Evolutionary conservation across 1,284 basidiomycete genomes (phyloP).

Genomic region (Microbotryomycetes sp.): DNA sequence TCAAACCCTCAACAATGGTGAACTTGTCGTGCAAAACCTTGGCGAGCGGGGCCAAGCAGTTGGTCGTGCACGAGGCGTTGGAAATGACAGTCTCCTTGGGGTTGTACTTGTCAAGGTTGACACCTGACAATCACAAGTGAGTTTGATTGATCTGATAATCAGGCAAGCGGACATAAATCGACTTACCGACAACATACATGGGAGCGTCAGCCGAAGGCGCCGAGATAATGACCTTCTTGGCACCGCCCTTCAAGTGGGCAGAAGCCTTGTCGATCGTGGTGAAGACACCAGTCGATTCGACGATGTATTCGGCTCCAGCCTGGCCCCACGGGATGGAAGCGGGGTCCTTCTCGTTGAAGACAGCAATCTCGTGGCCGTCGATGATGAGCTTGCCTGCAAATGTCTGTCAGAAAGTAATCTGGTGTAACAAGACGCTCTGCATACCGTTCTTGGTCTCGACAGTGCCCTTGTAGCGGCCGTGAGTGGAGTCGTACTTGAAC

Average conservation of each 20-base stretch:
- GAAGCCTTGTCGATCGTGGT: conserved; percentile 83
- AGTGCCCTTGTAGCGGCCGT: conserved; percentile 87
- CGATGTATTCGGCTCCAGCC: conserved; percentile 82
- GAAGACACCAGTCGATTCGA: conserved; percentile 99
- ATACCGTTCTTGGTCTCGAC: conserved; percentile 71
- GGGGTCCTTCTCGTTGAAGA: conserved; percentile 85
- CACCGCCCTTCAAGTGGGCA: conserved; percentile 95
- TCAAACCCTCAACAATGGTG: conserved; percentile 89
- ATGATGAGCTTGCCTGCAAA: conserved; percentile 64
- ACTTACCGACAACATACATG: conserved; percentile 55
- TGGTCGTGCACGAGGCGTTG: conserved; percentile 99
- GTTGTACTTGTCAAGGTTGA: conserved; percentile 93
- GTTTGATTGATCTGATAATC: too few species aligned
- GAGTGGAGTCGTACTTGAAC: conserved; percentile 99
- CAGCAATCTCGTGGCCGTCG: conserved; percentile 68
- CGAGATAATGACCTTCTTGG: conserved; percentile 99
- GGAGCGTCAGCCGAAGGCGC: conserved; percentile 97
- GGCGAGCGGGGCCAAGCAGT: conserved; percentile 96
- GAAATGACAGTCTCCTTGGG: conserved; percentile 86
- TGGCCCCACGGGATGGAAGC: conserved; percentile 75
- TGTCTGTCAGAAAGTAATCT: conserved; percentile 1
- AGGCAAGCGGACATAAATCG: conserved; percentile 5
- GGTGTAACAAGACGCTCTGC: background rate
- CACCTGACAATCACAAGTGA: conserved; percentile 50
- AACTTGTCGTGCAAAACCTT: conserved; percentile 98